These are phyloP conservation scores for Cryphonectria carpinicola DNA, from an alignment of 2,329 filamentous ascomycete species.

Conservation along the genomic window DNA sequence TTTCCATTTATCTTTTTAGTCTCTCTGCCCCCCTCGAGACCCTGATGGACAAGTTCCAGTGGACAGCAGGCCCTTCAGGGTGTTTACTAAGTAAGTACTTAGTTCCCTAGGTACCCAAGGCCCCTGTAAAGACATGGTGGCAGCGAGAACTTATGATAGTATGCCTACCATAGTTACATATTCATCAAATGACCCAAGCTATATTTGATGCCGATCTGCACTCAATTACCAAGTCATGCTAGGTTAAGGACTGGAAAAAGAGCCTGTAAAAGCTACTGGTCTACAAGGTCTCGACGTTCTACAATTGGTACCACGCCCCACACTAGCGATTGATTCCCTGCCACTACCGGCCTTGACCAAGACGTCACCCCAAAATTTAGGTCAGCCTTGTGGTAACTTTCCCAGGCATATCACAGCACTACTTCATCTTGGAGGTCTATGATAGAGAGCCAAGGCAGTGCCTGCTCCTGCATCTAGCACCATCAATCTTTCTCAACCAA, in stretches of 20 bases:
- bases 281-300: background rate
- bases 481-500: background rate
- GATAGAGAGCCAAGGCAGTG: background rate
- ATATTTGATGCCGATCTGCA: background rate
- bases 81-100: no score
- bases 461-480: background rate
- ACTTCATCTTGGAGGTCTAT: background rate
- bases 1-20: background rate
- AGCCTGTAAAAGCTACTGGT: background rate
- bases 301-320: background rate
- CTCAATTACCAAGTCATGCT: background rate
- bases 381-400: background rate
- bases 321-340: background rate
- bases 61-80: background rate
- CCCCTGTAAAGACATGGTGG: background rate
- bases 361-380: slow-evolving; percentile 17
- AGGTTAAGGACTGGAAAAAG: background rate
- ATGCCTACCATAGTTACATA: background rate
- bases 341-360: slow-evolving; percentile 1
- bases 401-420: background rate
- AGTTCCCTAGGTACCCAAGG: background rate
- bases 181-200: background rate
- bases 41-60: background rate
- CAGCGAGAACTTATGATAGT: background rate
- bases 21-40: no score